These are phyloP conservation scores for Globisporangium nagaii DNA, from an alignment of 352 stramenopile genomes.

Conservation along the genomic window DNA sequence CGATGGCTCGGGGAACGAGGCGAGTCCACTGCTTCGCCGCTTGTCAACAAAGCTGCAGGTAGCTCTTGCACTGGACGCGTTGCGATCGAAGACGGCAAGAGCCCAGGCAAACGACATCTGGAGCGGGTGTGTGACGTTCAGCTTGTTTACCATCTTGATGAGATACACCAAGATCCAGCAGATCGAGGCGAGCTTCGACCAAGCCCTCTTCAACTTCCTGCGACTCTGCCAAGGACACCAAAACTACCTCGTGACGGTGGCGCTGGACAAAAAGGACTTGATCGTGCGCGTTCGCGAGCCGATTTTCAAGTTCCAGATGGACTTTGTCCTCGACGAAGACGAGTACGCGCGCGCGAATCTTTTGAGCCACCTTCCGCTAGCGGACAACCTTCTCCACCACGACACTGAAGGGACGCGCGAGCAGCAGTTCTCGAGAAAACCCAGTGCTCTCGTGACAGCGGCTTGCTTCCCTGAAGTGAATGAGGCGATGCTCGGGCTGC, in stretches of 20 bases:
- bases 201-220: slow-evolving; percentile 32
- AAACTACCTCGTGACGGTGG: slow-evolving; percentile 36
- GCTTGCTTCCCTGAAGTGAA: slow-evolving; percentile 31
- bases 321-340: slow-evolving; percentile 39
- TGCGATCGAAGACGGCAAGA: slow-evolving; percentile 25
- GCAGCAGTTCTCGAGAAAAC: slow-evolving; percentile 15
- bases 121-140: slow-evolving; percentile 22
- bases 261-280: slow-evolving; percentile 22
- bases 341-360: slow-evolving; percentile 42
- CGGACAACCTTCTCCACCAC: background rate
- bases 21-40: slow-evolving; percentile 6
- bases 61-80: slow-evolving; percentile 33
- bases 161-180: slow-evolving; percentile 35
- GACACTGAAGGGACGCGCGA: slow-evolving; percentile 17
- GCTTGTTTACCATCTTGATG: slow-evolving; percentile 43
- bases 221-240: slow-evolving; percentile 37
- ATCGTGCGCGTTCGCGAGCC: slow-evolving; percentile 46
- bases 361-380: slow-evolving; percentile 10
- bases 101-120: slow-evolving; percentile 13
- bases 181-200: slow-evolving; percentile 43
- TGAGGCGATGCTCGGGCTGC: slow-evolving; percentile 21
- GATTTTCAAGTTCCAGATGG: slow-evolving; percentile 46
- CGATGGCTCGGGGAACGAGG: background rate
- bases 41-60: slow-evolving; percentile 35
- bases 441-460: slow-evolving; percentile 32